A percentile compares a stretch with the other conserved stretches of the same genome.
Evolutionary conservation across 148 eudicot species (phyloP).

Genomic region (Limonium bicolor): DNA sequence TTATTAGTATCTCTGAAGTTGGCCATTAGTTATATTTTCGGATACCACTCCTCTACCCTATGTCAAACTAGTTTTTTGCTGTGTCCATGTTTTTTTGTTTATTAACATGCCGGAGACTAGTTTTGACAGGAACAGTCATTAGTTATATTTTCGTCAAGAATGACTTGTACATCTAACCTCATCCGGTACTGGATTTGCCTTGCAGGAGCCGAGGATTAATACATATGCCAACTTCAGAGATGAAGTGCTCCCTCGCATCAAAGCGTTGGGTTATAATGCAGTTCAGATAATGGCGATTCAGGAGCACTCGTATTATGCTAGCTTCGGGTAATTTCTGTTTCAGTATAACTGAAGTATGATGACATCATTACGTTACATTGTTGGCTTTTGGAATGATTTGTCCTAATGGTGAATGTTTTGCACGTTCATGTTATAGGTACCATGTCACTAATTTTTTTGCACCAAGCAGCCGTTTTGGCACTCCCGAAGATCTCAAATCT

Average conservation of each 20-base stretch:
- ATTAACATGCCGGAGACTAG: no score
- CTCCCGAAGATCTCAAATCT: conserved; percentile 96
- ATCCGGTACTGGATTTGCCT: conserved; percentile 6
- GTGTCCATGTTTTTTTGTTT: no score
- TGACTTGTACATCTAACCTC: no score
- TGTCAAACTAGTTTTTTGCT: no score
- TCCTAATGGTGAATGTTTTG: no score
- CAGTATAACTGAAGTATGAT: not conserved
- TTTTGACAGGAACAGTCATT: no score
- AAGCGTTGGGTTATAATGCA: conserved; percentile 89
- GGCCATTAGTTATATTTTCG: no score
- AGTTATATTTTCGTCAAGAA: no score
- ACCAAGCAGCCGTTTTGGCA: conserved; percentile 97
- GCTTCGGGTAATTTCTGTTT: conserved; percentile 63
- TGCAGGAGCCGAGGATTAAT: conserved; percentile 84
- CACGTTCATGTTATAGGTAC: conserved; percentile 35
- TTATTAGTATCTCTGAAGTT: no score
- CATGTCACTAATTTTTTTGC: conserved; percentile 98
- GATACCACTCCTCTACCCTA: no score
- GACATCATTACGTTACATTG: not conserved
- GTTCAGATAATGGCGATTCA: conserved; percentile 99
- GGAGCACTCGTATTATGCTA: conserved; percentile 96
- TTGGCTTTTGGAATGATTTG: not conserved
- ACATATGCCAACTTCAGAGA: conserved; percentile 92
- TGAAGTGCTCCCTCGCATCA: conserved; percentile 93